Conservation (phyloP, 2,329 filamentous ascomycete genomes). For the Phialophora chinensis region DNA sequence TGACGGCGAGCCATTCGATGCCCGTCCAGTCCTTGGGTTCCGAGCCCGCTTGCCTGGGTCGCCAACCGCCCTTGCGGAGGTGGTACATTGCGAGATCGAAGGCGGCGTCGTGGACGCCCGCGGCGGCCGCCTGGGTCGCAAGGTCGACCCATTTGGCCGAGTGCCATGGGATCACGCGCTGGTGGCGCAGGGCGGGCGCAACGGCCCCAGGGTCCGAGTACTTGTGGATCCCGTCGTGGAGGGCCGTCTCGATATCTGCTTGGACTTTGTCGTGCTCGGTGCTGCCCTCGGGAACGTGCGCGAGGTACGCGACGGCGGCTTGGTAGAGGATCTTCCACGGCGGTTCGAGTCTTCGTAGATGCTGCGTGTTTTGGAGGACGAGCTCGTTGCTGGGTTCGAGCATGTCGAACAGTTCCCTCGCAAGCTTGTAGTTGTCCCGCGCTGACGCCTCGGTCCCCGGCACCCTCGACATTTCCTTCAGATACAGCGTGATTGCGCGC, state of each 20-base stretch:
- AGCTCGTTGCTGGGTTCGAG: slow-evolving; percentile 20
- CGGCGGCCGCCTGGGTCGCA: slow-evolving; percentile 27
- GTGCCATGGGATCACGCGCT: slow-evolving; percentile 18
- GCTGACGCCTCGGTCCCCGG: slow-evolving; percentile 16
- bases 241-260: slow-evolving; percentile 23
- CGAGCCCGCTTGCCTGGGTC: slow-evolving; percentile 5
- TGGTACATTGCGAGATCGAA: slow-evolving; percentile 30
- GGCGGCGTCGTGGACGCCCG: slow-evolving; percentile 22
- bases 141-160: slow-evolving; percentile 30
- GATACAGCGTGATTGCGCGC: slow-evolving; percentile 28
- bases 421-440: slow-evolving; percentile 25
- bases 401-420: slow-evolving; percentile 27
- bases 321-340: slow-evolving; percentile 28
- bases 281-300: slow-evolving; percentile 17
- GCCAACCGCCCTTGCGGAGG: slow-evolving; percentile 34
- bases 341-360: slow-evolving; percentile 12
- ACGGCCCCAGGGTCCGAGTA: slow-evolving; percentile 28
- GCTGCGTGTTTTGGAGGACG: slow-evolving; percentile 1
- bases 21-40: slow-evolving; percentile 25
- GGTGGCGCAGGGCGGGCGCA: slow-evolving; percentile 18
- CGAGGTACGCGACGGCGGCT: slow-evolving; percentile 26
- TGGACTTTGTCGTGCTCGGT: slow-evolving; percentile 21
- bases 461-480: slow-evolving; percentile 17
- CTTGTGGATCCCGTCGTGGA: slow-evolving; percentile 27
- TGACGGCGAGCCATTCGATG: slow-evolving; percentile 31